Percentiles rank a stretch among this genome's conserved stretches.
These are phyloP conservation scores for Mychonastes homosphaera DNA, from an alignment of 139 green algal species.

Conservation along the genomic window DNA sequence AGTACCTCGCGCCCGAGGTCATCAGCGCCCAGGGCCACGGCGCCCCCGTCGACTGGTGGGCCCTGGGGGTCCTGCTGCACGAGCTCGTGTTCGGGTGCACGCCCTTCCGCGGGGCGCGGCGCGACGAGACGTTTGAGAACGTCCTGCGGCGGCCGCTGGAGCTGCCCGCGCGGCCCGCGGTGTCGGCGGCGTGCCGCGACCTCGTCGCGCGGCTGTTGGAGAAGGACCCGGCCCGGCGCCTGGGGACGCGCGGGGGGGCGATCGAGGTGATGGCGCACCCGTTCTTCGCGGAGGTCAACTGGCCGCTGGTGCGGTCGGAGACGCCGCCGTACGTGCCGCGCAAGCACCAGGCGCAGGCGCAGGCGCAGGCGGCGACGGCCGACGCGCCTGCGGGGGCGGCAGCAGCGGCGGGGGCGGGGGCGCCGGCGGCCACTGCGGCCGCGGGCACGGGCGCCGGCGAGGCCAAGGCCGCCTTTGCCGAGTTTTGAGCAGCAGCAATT, in stretches of 20 bases:
- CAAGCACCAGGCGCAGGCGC: not conserved
- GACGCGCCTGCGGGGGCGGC: not conserved
- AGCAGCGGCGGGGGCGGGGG: not conserved
- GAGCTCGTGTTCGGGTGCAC: constrained; percentile 85
- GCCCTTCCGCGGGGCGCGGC: constrained; percentile 62
- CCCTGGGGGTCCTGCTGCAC: constrained; percentile 90
- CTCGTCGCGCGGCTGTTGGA: constrained; percentile 72
- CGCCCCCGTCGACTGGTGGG: constrained; percentile 74
- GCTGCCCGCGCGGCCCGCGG: constrained; percentile 57
- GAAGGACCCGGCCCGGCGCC: constrained; percentile 48
- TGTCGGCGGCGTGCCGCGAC: constrained; percentile 39
- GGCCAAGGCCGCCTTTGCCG: constrained; percentile 19
- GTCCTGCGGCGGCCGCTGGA: constrained; percentile 74
- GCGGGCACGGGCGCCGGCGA: not conserved
- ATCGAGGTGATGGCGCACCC: constrained; percentile 88
- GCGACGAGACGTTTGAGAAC: constrained; percentile 91
- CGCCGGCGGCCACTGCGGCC: not conserved
- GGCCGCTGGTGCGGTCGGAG: constrained; percentile 69
- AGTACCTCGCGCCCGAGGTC: constrained; percentile 82
- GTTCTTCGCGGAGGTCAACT: constrained; percentile 83
- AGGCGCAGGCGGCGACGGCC: not conserved
- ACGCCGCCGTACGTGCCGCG: constrained; percentile 43
- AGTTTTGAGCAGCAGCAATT: too few relatives aligned
- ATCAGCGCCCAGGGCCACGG: constrained; percentile 75
- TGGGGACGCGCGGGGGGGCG: constrained; percentile 56